Evolutionary conservation across 805 yeast genomes (phyloP), one percentile per base, ranked within the genome.

Genomic region (Pichia nanzhaoensis): DNA sequence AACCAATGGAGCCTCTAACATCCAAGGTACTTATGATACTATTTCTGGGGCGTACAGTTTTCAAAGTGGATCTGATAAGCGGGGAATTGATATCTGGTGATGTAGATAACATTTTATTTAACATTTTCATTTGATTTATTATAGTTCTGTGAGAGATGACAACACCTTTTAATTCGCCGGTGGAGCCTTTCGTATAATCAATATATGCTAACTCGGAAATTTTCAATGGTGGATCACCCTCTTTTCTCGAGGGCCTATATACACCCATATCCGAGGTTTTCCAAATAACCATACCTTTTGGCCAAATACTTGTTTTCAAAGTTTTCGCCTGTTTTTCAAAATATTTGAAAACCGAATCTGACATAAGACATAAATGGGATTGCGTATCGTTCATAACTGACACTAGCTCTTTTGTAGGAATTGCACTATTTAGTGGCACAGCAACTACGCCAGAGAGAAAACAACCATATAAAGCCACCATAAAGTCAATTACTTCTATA

Each of bases 371-470:
- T 42, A 86, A 69, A 59, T 83, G 88, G 1, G 95, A 75, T 47
- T 82, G 85, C 0, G 97, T 85, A 28, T 75, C 70, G 37, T 74
- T 75, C 63, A 90, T 77, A 30, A 90, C 83, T 49, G 78, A 80
- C 13, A 78, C 71, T 49, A 89, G 78, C 51, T 89, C 96, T 35
- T 69, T 69, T 22, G 81, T 65, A 28, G 83, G 82, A 22, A 79
- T 74, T 44, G 80, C 84, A 47, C 88, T 81, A 44, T 85, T 85
- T 35, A 93, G 79, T 0, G 99, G 99, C 5, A 93, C 91, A 0
- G 98, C 98, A 2, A 93, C 90, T 38, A 88, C 84, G 2, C 95
- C 96, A 1, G 97, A 95, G 46, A 91, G 68, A 53, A 91, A 86
- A 59, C 97, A 90, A 6, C 96, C 99, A 60, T 88, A 75, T 18